A percentile compares a stretch with the other conserved stretches of the same genome.
phyloP scores from a whole-genome alignment of 345 rosid genomes.

The Heritiera littoralis region DNA sequence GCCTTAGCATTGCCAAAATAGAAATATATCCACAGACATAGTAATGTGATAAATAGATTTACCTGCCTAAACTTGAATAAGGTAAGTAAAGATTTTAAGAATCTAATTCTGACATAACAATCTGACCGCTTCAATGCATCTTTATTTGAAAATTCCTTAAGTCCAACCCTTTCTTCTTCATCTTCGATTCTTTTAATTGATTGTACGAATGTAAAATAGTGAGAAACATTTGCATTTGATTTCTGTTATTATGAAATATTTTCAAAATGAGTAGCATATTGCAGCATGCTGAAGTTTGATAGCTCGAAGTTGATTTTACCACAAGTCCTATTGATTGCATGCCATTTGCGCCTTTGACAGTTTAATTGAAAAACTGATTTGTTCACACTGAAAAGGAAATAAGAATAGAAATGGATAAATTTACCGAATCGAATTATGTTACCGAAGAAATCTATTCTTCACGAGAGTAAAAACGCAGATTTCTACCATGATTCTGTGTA shows the following conservation, averaged over 20 bases:
- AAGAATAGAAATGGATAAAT: not conserved
- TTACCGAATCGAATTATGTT: not conserved
- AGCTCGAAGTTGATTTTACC: not conserved
- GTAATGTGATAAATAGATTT: not conserved
- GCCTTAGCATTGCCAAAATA: not conserved
- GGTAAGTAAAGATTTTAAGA: not conserved
- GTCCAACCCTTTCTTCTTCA: not conserved
- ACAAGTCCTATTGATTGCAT: not conserved
- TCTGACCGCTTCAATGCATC: not conserved
- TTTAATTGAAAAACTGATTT: not conserved
- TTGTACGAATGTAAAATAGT: not conserved
- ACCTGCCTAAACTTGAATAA: not conserved
- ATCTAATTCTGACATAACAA: slow-evolving; percentile 5
- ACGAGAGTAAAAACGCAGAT: not conserved
- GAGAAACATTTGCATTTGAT: not conserved
- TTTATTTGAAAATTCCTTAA: not conserved
- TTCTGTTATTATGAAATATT: not conserved
- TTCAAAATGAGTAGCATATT: not conserved
- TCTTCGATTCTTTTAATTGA: not conserved
- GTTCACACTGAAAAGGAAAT: not conserved
- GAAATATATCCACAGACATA: not conserved
- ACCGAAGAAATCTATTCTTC: not conserved
- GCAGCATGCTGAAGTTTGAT: not conserved
- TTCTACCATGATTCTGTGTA: not conserved
- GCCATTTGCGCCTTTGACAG: not conserved